A percentile compares a stretch with the other conserved stretches of the same genome.
Evolutionary conservation across 2,329 filamentous ascomycete species (phyloP).

Genomic region (Cercospora brassicicola): DNA sequence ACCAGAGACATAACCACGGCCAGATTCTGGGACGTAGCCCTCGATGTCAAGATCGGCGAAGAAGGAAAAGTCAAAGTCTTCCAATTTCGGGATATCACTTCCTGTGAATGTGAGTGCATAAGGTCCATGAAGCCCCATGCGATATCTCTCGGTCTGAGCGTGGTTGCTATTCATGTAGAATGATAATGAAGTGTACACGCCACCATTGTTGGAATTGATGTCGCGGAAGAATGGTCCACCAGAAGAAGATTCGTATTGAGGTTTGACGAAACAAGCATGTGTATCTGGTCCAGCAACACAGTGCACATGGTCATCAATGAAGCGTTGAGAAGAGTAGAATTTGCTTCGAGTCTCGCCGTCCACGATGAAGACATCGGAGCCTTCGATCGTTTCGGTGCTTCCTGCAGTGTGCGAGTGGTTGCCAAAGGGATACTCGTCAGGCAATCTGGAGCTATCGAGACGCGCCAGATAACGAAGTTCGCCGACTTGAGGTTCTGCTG

Average conservation of each 20-base stretch:
- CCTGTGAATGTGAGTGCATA: slow-evolving; percentile 63
- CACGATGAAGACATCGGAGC: slow-evolving; percentile 55
- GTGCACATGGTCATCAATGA: slow-evolving; percentile 66
- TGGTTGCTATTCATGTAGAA: slow-evolving; percentile 70
- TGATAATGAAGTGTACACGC: slow-evolving; percentile 58
- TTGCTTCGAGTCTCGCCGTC: slow-evolving; percentile 65
- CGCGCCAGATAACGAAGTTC: slow-evolving; percentile 24
- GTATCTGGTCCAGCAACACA: slow-evolving; percentile 58
- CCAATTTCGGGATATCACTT: slow-evolving; percentile 53
- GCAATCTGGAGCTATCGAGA: slow-evolving; percentile 18
- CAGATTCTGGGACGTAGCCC: slow-evolving; percentile 58
- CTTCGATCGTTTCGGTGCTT: slow-evolving; percentile 57
- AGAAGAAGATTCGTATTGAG: slow-evolving; percentile 61
- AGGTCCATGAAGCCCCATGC: slow-evolving; percentile 65
- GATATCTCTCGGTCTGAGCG: slow-evolving; percentile 61
- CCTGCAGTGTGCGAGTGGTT: slow-evolving; percentile 52
- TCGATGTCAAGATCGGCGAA: slow-evolving; percentile 59
- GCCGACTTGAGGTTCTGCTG: slow-evolving; percentile 18
- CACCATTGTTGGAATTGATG: slow-evolving; percentile 65
- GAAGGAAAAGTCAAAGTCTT: slow-evolving; percentile 57
- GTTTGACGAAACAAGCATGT: slow-evolving; percentile 62
- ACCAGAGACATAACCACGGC: slow-evolving; percentile 61
- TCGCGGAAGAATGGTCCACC: slow-evolving; percentile 65
- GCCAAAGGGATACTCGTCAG: slow-evolving; percentile 20
- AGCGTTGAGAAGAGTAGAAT: slow-evolving; percentile 68